Evolutionary conservation across 345 rosid genomes (phyloP).

Genomic region (Rhodamnia argentea): DNA sequence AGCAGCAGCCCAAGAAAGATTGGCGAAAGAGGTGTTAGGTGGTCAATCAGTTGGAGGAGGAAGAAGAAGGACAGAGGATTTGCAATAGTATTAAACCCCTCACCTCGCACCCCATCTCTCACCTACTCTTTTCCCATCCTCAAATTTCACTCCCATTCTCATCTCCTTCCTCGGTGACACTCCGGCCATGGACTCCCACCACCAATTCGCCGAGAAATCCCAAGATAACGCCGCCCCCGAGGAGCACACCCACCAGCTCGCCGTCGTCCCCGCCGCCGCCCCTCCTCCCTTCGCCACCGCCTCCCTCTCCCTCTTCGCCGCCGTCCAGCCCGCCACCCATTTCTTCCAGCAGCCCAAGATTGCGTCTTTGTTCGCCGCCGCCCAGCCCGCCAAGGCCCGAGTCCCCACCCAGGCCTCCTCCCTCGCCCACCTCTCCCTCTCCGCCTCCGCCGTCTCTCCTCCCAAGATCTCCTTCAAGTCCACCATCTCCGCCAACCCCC

Average conservation of each 20-base stretch:
- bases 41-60: neutral
- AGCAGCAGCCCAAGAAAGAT: neutral
- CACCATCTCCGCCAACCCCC: constrained; percentile 73
- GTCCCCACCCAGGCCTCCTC: constrained; percentile 69
- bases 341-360: constrained; percentile 47
- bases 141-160: neutral
- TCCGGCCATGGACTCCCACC: constrained; percentile 36
- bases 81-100: neutral
- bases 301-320: constrained; percentile 45
- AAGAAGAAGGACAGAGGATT: neutral
- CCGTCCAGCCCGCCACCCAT: constrained; percentile 30
- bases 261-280: neutral
- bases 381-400: constrained; percentile 47
- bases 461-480: constrained; percentile 62
- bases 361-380: constrained; percentile 20
- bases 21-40: neutral
- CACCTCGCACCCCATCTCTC: neutral
- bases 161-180: neutral
- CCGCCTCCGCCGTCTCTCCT: constrained; percentile 47
- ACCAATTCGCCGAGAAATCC: constrained; percentile 8
- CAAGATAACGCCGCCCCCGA: constrained; percentile 28
- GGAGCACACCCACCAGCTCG: neutral
- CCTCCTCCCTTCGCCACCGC: constrained; percentile 39
- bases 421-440: constrained; percentile 27
- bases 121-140: too few relatives aligned